These are phyloP conservation scores for Wickerhamomyces canadensis DNA, from an alignment of 805 yeast species.

Conservation along the genomic window DNA sequence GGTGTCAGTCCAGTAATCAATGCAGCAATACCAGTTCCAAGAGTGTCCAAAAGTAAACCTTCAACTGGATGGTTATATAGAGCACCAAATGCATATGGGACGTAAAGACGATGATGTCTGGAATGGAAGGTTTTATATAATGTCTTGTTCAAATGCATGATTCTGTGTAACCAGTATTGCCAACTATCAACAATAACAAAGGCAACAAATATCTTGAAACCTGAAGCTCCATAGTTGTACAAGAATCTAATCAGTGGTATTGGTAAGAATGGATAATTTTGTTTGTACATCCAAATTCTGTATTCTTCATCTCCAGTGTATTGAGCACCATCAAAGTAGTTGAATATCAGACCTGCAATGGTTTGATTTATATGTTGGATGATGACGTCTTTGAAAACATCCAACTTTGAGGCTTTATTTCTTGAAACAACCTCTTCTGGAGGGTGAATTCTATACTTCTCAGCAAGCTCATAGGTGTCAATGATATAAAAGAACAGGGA, in stretches of 20 bases:
- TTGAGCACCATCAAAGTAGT: slow-evolving; percentile 51
- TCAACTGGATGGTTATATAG: slow-evolving; percentile 90
- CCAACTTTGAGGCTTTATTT: slow-evolving; percentile 64
- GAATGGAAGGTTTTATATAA: slow-evolving; percentile 84
- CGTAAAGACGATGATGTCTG: slow-evolving; percentile 89
- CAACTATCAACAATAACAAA: slow-evolving; percentile 83
- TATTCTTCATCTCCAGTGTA: slow-evolving; percentile 45
- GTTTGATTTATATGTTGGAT: slow-evolving; percentile 84
- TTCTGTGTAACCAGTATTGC: slow-evolving; percentile 89
- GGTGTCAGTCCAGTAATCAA: slow-evolving; percentile 58
- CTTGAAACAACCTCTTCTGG: slow-evolving; percentile 74
- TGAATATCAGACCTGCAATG: slow-evolving; percentile 53
- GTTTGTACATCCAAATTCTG: slow-evolving; percentile 40
- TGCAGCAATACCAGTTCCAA: slow-evolving; percentile 86
- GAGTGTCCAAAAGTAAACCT: slow-evolving; percentile 86
- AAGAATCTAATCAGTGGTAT: slow-evolving; percentile 40
- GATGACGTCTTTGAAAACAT: slow-evolving; percentile 77
- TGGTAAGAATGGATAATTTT: slow-evolving; percentile 32
- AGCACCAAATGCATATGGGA: slow-evolving; percentile 97
- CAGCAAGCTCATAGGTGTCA: slow-evolving; percentile 72
- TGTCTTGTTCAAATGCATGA: slow-evolving; percentile 77
- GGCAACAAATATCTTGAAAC: slow-evolving; percentile 52
- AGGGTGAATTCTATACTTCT: slow-evolving; percentile 85
- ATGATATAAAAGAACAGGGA: slow-evolving; percentile 69
- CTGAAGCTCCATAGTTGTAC: slow-evolving; percentile 63